Evolutionary conservation across 2,329 filamentous ascomycete species (phyloP).

Genomic region (Colletotrichum orbiculare): DNA sequence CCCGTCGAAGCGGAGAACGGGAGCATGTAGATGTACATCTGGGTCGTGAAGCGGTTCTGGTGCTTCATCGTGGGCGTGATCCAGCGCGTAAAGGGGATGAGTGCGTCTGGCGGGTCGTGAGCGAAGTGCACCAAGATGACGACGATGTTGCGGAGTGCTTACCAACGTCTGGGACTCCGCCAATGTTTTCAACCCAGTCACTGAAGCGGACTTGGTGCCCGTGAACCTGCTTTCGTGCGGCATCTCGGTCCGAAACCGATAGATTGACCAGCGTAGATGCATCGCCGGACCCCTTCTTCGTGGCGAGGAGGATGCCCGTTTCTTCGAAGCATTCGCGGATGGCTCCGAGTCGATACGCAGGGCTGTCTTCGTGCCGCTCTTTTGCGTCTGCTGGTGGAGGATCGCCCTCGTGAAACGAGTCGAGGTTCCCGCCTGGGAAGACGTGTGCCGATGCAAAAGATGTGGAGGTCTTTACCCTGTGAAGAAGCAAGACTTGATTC

Average conservation of each 20-base stretch:
- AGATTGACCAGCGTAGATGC: slow-evolving; percentile 71
- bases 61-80: slow-evolving; percentile 77
- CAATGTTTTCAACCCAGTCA: slow-evolving; percentile 69
- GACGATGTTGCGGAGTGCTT: slow-evolving; percentile 38
- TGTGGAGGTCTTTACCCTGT: slow-evolving; percentile 82
- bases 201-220: slow-evolving; percentile 71
- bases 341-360: slow-evolving; percentile 82
- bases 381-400: slow-evolving; percentile 58
- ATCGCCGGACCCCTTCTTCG: slow-evolving; percentile 43
- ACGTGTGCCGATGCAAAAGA: slow-evolving; percentile 94
- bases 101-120: slow-evolving; percentile 56
- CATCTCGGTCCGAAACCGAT: slow-evolving; percentile 67
- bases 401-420: slow-evolving; percentile 78
- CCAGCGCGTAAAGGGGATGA: slow-evolving; percentile 92
- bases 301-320: slow-evolving; percentile 85
- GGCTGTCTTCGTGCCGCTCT: slow-evolving; percentile 75
- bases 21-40: slow-evolving; percentile 96
- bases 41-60: slow-evolving; percentile 86
- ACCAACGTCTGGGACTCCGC: slow-evolving; percentile 75
- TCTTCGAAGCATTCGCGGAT: slow-evolving; percentile 96
- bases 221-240: slow-evolving; percentile 77
- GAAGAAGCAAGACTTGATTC: slow-evolving; percentile 89
- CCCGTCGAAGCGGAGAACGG: slow-evolving; percentile 61
- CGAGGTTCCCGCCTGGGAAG: slow-evolving; percentile 91
- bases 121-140: not conserved